Percentiles rank a stretch among this genome's conserved stretches.
Conservation (phyloP, 371 early-diverging fungal genomes). For the Gilbertella persicaria region DNA sequence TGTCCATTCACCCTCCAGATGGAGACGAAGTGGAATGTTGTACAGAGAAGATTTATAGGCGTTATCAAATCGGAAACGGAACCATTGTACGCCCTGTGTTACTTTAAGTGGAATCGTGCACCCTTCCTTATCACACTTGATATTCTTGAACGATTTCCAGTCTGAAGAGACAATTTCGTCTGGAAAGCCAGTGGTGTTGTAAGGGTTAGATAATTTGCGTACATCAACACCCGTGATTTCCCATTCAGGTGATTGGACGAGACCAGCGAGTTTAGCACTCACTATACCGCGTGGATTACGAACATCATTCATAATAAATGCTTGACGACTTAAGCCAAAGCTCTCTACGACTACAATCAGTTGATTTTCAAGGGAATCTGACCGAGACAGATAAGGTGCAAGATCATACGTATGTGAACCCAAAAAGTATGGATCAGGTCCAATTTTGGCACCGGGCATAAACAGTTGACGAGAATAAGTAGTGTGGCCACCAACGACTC, state of each 20-base stretch:
- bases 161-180: constrained; percentile 52
- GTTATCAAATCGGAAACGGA: constrained; percentile 41
- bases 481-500: constrained; percentile 75
- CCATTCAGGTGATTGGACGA: constrained; percentile 47
- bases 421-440: constrained; percentile 68
- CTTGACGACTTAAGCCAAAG: constrained; percentile 75
- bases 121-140: constrained; percentile 7
- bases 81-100: constrained; percentile 37
- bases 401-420: constrained; percentile 55
- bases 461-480: constrained; percentile 69
- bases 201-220: constrained; percentile 52
- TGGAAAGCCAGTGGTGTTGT: constrained; percentile 73
- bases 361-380: constrained; percentile 49
- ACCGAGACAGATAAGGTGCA: constrained; percentile 26
- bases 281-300: constrained; percentile 78
- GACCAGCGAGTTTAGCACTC: constrained; percentile 55
- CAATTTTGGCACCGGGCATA: constrained; percentile 68
- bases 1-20: constrained; percentile 65
- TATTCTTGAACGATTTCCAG: constrained; percentile 24
- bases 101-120: constrained; percentile 22
- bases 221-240: constrained; percentile 83
- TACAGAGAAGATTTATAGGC: constrained; percentile 20
- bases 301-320: constrained; percentile 76
- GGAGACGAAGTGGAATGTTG: constrained; percentile 65
- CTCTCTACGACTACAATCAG: constrained; percentile 75